phyloP scores from a whole-genome alignment of 2,329 filamentous ascomycete genomes.

The Aspergillus versicolor region DNA sequence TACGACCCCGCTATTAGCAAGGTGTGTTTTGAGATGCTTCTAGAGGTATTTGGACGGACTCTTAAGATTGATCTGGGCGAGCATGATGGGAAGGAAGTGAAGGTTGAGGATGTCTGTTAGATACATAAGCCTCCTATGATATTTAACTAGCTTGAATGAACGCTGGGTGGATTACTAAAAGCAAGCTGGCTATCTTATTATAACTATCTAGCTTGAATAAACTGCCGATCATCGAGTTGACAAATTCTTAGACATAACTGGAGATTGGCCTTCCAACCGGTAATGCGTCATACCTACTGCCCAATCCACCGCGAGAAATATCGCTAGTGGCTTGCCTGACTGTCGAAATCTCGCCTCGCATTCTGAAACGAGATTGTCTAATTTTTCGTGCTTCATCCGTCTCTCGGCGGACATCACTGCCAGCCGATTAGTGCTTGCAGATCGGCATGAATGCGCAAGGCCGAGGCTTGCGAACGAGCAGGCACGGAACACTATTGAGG shows the following conservation, averaged over 20 bases:
- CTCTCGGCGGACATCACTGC: neutral
- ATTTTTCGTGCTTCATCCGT: neutral
- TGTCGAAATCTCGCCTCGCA: neutral
- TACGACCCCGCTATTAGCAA: slow-evolving; percentile 87
- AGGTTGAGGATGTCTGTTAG: slow-evolving; percentile 73
- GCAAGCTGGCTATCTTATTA: too few relatives aligned
- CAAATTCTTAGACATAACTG: too few relatives aligned
- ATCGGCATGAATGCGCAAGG: neutral
- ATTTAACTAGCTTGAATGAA: too few relatives aligned
- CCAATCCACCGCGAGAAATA: neutral
- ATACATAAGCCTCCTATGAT: neutral
- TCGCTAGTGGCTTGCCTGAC: neutral
- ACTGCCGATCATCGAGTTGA: too few relatives aligned
- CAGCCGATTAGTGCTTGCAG: neutral
- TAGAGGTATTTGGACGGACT: slow-evolving; percentile 78
- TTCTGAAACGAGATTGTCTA: neutral
- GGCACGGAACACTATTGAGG: neutral
- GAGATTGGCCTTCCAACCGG: too few relatives aligned
- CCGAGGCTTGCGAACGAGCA: neutral
- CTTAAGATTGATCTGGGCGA: slow-evolving; percentile 77
- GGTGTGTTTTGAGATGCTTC: slow-evolving; percentile 84
- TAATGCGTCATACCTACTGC: too few relatives aligned
- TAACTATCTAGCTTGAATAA: too few relatives aligned
- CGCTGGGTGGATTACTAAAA: too few relatives aligned
- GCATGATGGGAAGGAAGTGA: slow-evolving; percentile 58